Base-by-base conservation (phyloP, 805 yeast genomes). In the Ogataea henricii region DNA sequence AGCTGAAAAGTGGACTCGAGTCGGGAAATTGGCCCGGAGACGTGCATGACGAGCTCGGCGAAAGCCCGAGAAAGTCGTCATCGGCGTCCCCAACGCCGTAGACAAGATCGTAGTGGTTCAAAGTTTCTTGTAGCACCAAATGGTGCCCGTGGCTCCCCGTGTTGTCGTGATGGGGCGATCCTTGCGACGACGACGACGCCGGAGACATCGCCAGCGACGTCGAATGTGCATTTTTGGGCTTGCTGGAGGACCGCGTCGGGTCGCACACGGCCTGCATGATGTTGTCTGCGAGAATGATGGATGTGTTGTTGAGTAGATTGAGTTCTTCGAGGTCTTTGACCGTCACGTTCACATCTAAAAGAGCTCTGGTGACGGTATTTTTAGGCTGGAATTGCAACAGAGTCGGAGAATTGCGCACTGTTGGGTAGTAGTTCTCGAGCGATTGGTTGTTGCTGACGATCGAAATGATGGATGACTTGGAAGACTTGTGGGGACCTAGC, bases 371-470 rank as follows among this genome's bases (percentile, higher is more conserved):
- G 14, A 62, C 52, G 0, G 52, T 54, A 12, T 68, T 59, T 14
- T 57, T 57, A 0, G 91, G 82, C 5, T 59, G 63, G 58, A 72
- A 86, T 16, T 79, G 80, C 49, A 83, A 73, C 33, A 85, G 61
- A 47, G 81, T 70, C 21, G 89, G 80, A 3, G 78, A 78, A 48
- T 82, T 81, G 46, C 74, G 77, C 37, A 77, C 70, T 3, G 92
- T 87, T 4, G 94, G 95, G 57, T 87, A 87, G 61, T 87, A 85
- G 0, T 86, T 85, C 49, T 84, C 90, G 42, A 81, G 39, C 1
- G 68, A 62, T 39, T 60, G 59, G 37, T 56, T 54, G 40, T 61
- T 63, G 35, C 62, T 47, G 17, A 65, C 47, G 14, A 64, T 64
- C 2, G 70, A 66, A 2, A 63, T 59, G 7, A 66, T 64, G 3